Evolutionary conservation across 768 basidiomycete species (phyloP).

Genomic region (Serendipita sp.): DNA sequence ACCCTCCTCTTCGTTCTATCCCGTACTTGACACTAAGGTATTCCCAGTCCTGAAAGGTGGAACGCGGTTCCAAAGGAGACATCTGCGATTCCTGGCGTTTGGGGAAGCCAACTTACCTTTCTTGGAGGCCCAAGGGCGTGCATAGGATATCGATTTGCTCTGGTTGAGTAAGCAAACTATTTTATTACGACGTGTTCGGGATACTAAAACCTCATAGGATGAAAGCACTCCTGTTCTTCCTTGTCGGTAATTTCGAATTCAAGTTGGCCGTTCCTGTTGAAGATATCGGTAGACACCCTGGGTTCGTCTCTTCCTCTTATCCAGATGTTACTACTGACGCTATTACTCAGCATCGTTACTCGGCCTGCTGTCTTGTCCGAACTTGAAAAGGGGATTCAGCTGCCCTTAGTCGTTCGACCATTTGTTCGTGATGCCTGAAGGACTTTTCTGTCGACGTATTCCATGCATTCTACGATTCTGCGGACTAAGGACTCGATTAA

Average conservation of each 20-base stretch:
- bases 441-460: background rate
- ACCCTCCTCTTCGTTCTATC: too few relatives aligned
- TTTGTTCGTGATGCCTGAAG: background rate
- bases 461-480: background rate
- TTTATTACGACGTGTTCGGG: background rate
- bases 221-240: background rate
- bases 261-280: background rate
- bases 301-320: background rate
- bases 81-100: background rate
- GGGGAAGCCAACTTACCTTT: conserved; percentile 5
- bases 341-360: background rate
- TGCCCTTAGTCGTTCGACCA: conserved; percentile 8
- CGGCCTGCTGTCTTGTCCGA: background rate
- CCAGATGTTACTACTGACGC: background rate
- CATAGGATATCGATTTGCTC: conserved; percentile 5
- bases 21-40: background rate
- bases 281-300: background rate
- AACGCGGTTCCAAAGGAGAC: background rate
- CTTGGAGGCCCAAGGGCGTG: conserved; percentile 7
- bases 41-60: conserved; percentile 3
- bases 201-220: background rate
- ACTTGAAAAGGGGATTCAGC: background rate
- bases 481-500: background rate
- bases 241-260: background rate
- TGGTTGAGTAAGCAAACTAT: background rate